Evolutionary conservation across 1,284 basidiomycete species (phyloP), one percentile per base, ranked within the genome.

Genomic region (Papiliotrema terrestris): DNA sequence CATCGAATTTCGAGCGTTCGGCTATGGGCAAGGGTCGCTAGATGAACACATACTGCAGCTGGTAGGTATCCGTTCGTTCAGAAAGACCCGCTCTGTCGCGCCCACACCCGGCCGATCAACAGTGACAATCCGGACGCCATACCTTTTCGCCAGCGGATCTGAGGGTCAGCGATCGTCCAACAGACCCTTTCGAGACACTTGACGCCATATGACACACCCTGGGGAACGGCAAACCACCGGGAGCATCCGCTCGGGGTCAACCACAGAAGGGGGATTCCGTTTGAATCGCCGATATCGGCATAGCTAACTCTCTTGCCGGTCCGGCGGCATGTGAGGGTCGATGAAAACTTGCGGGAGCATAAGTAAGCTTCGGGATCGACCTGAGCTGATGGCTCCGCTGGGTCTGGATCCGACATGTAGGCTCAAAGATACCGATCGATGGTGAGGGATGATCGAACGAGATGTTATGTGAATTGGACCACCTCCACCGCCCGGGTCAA

Each of bases 71-170:
- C 74, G 59, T 14, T 73, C 63, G 0, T 29, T 46, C 0, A 75
- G 55, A 0, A 66, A 62, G 1, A 75, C 71, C 36, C 59, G 55
- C 0, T 67, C 68, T 1, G 66, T 69, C 2, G 66, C 72, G 2
- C 74, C 74, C 14, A 64, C 60, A 8, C 74, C 74, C 1, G 74
- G 74, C 22, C 72, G 56, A 55, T 75, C 74, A 5, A 75, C 62
- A 1, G 67, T 63, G 35, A 75, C 68, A n/a, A 74, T 51, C 14
- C 74, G 55, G 13, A 75, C 55, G 8, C 68, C 63, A 56, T 71
- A 71, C 9, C 57, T 53, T 11, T 53, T 59, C 1, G 67, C 65
- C 8, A 74, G 55, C 0, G 74, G 74, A 54, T 75, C 74, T 75
- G 45, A 26, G 1, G 20, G 45, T 15, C 50, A 32, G 32, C 44